Evolutionary conservation across 768 basidiomycete genomes (phyloP).

Genomic region (Amanita polypyramis): DNA sequence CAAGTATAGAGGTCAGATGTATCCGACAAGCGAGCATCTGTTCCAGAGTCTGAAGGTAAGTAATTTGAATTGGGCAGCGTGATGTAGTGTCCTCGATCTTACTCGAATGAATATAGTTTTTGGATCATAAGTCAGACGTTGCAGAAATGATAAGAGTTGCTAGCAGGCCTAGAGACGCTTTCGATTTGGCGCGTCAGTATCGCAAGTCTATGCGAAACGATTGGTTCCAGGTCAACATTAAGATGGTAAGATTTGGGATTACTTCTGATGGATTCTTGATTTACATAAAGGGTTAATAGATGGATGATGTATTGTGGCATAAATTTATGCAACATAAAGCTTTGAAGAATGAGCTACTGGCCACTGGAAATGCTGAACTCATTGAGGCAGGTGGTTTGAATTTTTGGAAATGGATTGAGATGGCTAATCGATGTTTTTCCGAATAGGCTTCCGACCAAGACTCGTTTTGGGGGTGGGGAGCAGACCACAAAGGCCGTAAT

Average conservation of each 20-base stretch:
- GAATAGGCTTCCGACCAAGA: constrained; percentile 34
- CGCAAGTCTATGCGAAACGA: constrained; percentile 29
- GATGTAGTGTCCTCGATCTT: not conserved
- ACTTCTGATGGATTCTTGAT: not conserved
- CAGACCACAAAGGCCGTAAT: constrained; percentile 33
- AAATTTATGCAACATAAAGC: constrained; percentile 44
- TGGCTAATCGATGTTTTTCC: not conserved
- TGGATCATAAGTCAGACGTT: constrained; percentile 26
- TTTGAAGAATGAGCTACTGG: constrained; percentile 30
- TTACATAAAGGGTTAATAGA: constrained; percentile 18
- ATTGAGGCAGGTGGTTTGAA: constrained; percentile 29
- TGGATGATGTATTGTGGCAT: constrained; percentile 35
- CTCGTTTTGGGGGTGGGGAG: constrained; percentile 41
- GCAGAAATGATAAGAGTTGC: constrained; percentile 34
- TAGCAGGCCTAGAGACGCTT: constrained; percentile 26
- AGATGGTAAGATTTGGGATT: constrained; percentile 22
- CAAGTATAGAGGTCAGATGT: constrained; percentile 27
- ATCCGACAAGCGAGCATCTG: constrained; percentile 43
- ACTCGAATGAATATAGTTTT: constrained; percentile 21
- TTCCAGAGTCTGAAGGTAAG: constrained; percentile 38
- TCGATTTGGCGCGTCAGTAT: constrained; percentile 30
- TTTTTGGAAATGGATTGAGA: not conserved
- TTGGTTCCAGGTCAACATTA: constrained; percentile 38
- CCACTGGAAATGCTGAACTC: constrained; percentile 34
- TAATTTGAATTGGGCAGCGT: not conserved